Evolutionary conservation across 176 grass and related monocot genomes (phyloP).

Genomic region (Panicum miliaceum): DNA sequence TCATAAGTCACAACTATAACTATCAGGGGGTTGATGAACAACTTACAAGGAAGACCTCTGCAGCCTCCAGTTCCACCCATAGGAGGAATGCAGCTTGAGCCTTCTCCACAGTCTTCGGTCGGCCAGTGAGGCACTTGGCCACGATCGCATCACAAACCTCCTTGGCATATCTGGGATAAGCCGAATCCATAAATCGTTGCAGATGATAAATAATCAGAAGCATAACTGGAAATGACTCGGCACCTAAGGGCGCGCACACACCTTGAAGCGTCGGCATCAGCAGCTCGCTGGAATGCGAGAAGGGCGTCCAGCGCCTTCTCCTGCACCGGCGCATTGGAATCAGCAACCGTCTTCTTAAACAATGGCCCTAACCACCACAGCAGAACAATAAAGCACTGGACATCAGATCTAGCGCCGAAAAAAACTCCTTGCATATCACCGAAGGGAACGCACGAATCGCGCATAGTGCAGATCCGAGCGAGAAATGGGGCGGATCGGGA

Average conservation of each 20-base stretch:
- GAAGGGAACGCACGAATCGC: slow-evolving; percentile 29
- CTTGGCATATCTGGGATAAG: slow-evolving; percentile 70
- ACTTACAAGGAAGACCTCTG: slow-evolving; percentile 91
- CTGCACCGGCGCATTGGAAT: slow-evolving; percentile 96
- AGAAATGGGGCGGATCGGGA: slow-evolving; percentile 35
- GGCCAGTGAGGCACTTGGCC: slow-evolving; percentile 94
- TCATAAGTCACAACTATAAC: background rate
- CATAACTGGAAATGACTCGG: background rate
- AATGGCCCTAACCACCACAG: slow-evolving; percentile 67
- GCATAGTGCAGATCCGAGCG: slow-evolving; percentile 43
- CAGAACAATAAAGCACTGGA: slow-evolving; percentile 16
- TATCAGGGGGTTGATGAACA: slow-evolving; percentile 17
- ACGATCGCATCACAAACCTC: slow-evolving; percentile 95
- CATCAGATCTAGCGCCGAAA: slow-evolving; percentile 59
- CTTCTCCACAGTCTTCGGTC: slow-evolving; percentile 99
- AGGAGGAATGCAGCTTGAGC: slow-evolving; percentile 85
- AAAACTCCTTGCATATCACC: background rate
- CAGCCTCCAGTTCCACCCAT: slow-evolving; percentile 92
- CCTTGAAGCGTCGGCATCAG: slow-evolving; percentile 89
- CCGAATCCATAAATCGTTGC: slow-evolving; percentile 32
- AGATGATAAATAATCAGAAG: slow-evolving; percentile 30
- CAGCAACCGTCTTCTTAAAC: slow-evolving; percentile 93
- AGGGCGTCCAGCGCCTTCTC: slow-evolving; percentile 97
- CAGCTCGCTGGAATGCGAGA: slow-evolving; percentile 81
- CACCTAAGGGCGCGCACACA: slow-evolving; percentile 20